Evolutionary conservation across 805 yeast species (phyloP).

Genomic region (Nematodospora valgi): DNA sequence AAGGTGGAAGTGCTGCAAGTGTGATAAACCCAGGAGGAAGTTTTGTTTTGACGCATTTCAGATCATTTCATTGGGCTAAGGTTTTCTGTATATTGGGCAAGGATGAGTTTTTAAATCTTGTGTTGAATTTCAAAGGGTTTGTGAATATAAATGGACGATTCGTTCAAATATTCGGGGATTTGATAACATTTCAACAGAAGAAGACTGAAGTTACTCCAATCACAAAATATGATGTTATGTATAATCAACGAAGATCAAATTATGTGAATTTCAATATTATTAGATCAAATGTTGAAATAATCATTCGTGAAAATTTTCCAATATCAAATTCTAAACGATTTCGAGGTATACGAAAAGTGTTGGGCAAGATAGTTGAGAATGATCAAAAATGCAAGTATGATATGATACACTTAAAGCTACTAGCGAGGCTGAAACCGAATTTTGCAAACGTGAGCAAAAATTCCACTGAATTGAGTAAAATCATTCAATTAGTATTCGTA

Average conservation of each 20-base stretch:
- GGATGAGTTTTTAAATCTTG: conserved; percentile 32
- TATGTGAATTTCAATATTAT: conserved; percentile 1
- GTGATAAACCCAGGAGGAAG: conserved; percentile 29
- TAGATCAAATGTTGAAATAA: too few species aligned
- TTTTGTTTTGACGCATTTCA: conserved; percentile 38
- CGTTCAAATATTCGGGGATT: conserved; percentile 26
- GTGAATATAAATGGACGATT: conserved; percentile 10
- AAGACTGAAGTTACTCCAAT: background rate
- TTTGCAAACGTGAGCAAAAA: conserved; percentile 19
- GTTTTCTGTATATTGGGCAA: conserved; percentile 40
- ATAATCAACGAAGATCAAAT: background rate
- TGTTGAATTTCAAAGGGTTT: conserved; percentile 35
- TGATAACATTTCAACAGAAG: background rate
- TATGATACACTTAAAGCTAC: conserved; percentile 35
- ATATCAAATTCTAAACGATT: conserved; percentile 6
- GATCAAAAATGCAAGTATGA: conserved; percentile 35
- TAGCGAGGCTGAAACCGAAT: conserved; percentile 4
- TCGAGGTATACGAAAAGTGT: conserved; percentile 1
- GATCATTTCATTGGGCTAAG: conserved; percentile 42
- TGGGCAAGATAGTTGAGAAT: conserved; percentile 19
- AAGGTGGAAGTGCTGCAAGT: too few species aligned
- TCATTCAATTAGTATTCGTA: conserved; percentile 41
- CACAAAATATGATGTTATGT: background rate
- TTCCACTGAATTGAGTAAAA: conserved; percentile 27
- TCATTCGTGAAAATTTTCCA: too few species aligned